Percentiles rank a stretch among this genome's conserved stretches.
Conservation (phyloP, 2,329 filamentous ascomycete species). For the Arthrobotrys pseudoclavata region DNA sequence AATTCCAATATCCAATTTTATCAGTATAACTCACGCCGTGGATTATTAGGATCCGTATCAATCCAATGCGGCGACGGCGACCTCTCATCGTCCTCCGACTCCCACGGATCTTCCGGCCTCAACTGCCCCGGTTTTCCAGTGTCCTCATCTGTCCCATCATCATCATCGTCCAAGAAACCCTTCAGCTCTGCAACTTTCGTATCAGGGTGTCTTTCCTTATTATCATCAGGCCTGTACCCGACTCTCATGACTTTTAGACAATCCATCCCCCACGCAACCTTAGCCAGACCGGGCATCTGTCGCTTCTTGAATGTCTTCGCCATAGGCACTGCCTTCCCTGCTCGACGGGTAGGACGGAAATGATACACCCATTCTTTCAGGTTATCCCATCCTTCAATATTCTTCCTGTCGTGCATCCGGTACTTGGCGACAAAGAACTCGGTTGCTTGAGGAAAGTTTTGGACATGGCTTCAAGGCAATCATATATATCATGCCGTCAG, state of each 20-base stretch:
- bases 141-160: slow-evolving; percentile 23
- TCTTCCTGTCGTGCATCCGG: slow-evolving; percentile 69
- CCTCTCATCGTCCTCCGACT: slow-evolving; percentile 37
- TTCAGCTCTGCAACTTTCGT: slow-evolving; percentile 71
- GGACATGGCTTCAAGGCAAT: slow-evolving; percentile 67
- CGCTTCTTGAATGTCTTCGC: slow-evolving; percentile 70
- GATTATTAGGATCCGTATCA: slow-evolving; percentile 58
- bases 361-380: slow-evolving; percentile 70
- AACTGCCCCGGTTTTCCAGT: slow-evolving; percentile 6
- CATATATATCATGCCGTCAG: slow-evolving; percentile 23
- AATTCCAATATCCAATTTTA: background rate
- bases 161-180: slow-evolving; percentile 65
- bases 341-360: slow-evolving; percentile 68
- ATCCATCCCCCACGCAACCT: slow-evolving; percentile 70
- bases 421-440: slow-evolving; percentile 70
- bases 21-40: slow-evolving; percentile 34
- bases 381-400: slow-evolving; percentile 68
- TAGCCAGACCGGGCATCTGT: slow-evolving; percentile 70
- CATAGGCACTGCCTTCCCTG: slow-evolving; percentile 70
- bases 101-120: slow-evolving; percentile 30
- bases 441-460: slow-evolving; percentile 71
- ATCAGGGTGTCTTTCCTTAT: slow-evolving; percentile 62
- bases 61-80: slow-evolving; percentile 48
- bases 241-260: slow-evolving; percentile 69
- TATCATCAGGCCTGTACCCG: slow-evolving; percentile 44